Percentiles rank a stretch among this genome's conserved stretches.
phyloP scores from a whole-genome alignment of 192 early-diverging fungal genomes.

The Coemansia sp. region DNA sequence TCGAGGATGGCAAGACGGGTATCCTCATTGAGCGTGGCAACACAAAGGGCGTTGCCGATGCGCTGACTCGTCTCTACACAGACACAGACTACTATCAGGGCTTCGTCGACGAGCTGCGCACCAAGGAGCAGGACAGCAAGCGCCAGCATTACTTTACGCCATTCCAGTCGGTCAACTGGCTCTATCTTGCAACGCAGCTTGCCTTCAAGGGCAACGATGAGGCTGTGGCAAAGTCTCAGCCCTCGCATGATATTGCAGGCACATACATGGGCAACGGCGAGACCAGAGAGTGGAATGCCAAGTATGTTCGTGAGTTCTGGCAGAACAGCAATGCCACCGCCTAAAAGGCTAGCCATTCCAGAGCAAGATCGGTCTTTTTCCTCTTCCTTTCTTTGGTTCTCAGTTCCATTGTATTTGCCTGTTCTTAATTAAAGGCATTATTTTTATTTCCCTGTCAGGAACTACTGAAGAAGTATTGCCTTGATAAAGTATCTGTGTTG shows the following conservation, averaged over 20 bases:
- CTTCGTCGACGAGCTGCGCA: conserved; percentile 56
- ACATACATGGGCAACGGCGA: conserved; percentile 53
- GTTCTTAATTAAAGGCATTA: neutral
- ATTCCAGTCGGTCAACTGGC: conserved; percentile 73
- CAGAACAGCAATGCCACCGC: conserved; percentile 7
- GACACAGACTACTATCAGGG: conserved; percentile 57
- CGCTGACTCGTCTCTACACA: conserved; percentile 60
- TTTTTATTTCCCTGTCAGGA: neutral
- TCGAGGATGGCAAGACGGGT: conserved; percentile 66
- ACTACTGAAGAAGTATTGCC: conserved; percentile 29
- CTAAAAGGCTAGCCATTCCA: neutral
- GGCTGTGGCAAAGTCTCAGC: conserved; percentile 32
- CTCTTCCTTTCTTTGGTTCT: neutral
- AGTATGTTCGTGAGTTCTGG: conserved; percentile 53
- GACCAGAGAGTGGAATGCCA: conserved; percentile 42
- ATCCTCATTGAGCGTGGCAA: conserved; percentile 67
- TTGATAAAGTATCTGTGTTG: conserved; percentile 9
- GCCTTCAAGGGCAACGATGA: conserved; percentile 47
- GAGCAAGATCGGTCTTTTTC: neutral
- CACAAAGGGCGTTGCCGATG: conserved; percentile 60
- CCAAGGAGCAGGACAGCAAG: conserved; percentile 57
- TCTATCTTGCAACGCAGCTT: conserved; percentile 66
- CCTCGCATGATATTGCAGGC: conserved; percentile 34
- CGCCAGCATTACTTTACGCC: conserved; percentile 68
- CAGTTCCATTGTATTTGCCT: neutral